These are phyloP conservation scores for Termitomyces sp. DNA, from an alignment of 768 basidiomycete genomes.

Conservation along the genomic window DNA sequence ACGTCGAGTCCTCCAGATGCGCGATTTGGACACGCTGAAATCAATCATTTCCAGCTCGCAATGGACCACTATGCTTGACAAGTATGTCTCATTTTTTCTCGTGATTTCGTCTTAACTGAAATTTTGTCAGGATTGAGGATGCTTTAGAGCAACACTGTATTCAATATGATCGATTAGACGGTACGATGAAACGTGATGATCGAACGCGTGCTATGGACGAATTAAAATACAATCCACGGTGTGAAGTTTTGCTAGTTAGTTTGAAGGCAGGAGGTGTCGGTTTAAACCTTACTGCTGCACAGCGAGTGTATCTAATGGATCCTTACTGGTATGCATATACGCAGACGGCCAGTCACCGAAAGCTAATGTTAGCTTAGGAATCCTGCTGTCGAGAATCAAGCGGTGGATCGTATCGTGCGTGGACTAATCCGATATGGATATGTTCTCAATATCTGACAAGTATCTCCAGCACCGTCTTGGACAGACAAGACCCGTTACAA, in stretches of 20 bases:
- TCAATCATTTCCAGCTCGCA: slow-evolving; percentile 63
- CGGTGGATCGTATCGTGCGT: slow-evolving; percentile 93
- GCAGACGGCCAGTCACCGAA: neutral
- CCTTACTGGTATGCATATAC: slow-evolving; percentile 72
- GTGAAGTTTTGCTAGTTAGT: slow-evolving; percentile 94
- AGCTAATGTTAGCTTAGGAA: slow-evolving; percentile 53
- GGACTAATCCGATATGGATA: neutral
- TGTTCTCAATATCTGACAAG: neutral
- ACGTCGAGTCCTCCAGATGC: slow-evolving; percentile 28
- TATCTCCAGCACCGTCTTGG: slow-evolving; percentile 82
- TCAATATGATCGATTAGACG: slow-evolving; percentile 88
- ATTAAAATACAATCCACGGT: slow-evolving; percentile 81
- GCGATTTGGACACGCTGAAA: slow-evolving; percentile 5
- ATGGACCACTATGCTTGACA: slow-evolving; percentile 93
- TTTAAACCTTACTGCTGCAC: slow-evolving; percentile 91
- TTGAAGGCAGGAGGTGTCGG: slow-evolving; percentile 97
- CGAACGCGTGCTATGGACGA: slow-evolving; percentile 89
- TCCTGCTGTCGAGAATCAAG: slow-evolving; percentile 95
- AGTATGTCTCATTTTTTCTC: slow-evolving; percentile 38
- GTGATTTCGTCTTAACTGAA: slow-evolving; percentile 6
- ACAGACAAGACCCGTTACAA: slow-evolving; percentile 87
- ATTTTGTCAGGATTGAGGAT: slow-evolving; percentile 67
- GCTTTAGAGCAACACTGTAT: slow-evolving; percentile 81
- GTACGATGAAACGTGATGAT: slow-evolving; percentile 97
- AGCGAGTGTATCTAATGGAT: slow-evolving; percentile 93